These are phyloP conservation scores for Ogataea populi-albae DNA, from an alignment of 805 yeast genomes.

Conservation along the genomic window DNA sequence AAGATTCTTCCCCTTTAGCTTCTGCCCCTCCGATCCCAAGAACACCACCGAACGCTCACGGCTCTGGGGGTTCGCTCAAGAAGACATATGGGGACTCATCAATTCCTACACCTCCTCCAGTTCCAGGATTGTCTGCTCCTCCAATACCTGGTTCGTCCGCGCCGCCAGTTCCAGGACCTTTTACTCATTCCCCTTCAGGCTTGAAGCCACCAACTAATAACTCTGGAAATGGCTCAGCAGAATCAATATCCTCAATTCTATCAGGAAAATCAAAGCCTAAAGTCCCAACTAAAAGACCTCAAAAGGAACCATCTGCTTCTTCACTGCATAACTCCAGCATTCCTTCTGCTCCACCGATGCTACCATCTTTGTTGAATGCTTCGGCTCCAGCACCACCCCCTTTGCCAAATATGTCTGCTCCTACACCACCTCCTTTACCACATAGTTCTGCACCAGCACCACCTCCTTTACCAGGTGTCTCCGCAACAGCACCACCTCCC, in stretches of 20 bases:
- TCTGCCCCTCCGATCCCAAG: slow-evolving; percentile 17
- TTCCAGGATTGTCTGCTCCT: slow-evolving; percentile 25
- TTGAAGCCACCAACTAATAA: no score
- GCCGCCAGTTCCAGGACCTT: slow-evolving; percentile 9
- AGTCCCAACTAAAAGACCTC: neutral
- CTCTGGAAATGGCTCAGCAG: no score
- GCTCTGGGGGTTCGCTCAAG: neutral
- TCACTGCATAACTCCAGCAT: no score
- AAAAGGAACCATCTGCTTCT: slow-evolving; percentile 14
- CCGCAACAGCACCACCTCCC: slow-evolving; percentile 14
- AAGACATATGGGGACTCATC: neutral
- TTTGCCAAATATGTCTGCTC: slow-evolving; percentile 16
- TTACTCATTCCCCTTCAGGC: slow-evolving; percentile 19
- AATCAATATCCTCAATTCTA: neutral
- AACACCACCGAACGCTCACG: slow-evolving; percentile 5
- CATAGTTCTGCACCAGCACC: slow-evolving; percentile 18
- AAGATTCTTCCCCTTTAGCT: no score
- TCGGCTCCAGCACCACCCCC: slow-evolving; percentile 21
- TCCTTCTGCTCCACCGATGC: slow-evolving; percentile 20
- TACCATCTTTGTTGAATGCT: slow-evolving; percentile 16
- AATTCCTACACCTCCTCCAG: slow-evolving; percentile 8
- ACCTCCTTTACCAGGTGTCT: slow-evolving; percentile 13
- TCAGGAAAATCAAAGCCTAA: neutral
- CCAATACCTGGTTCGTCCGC: slow-evolving; percentile 14
- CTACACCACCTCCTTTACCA: slow-evolving; percentile 22